Base-by-base conservation (phyloP, 768 basidiomycete genomes). In the Pseudohyphozyma bogoriensis region DNA sequence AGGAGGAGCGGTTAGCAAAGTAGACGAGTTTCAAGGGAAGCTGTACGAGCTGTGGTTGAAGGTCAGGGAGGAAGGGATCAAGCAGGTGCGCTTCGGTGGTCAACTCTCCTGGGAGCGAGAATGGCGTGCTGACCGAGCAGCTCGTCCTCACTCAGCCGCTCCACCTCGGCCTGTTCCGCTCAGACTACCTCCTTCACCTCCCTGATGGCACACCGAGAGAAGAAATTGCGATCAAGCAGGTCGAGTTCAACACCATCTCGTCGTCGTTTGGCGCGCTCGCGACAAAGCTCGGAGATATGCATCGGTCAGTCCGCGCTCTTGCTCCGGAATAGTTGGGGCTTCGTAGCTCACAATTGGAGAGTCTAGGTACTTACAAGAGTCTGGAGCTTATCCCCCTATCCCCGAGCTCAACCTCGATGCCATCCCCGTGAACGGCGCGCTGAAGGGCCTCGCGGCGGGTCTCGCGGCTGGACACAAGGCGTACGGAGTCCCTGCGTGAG, bases 241-340 rank as follows among this genome's bases (percentile, higher is more conserved):
- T 97, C 44, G 93, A 99, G 73, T 95, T 96, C 76, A 99, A 99
- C 72, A 95, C 93, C 12, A 92, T 96, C 64, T 89, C 91, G 3
- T 82, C 85, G 0, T 91, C 90, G 1, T 93, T 96, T 72, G 93
- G 90, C 0, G 70, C 83, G 1, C 77, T 96, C 18, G 87, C 87
- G 0, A 78, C 86, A 78, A 77, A 39, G 22, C 76, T 79, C 13
- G 78, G 85, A 5, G 80, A 82, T 28, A 72, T 96, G 71, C 93
- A 97, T 74, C 79, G 83, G 89, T 90, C 66, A 51, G 76, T 28
- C 24, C 51, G 15, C 12, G 12, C 35, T 35, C 31, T 31, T 22
- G 10, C 8, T 49, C 33, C 8, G 39, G 29, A n/a, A 13, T 15
- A 29, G 20, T n/a, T 33, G 20, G 18, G 32, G 37, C 26, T 10